Conservation (phyloP, 305 asterid species). For the Fraxinus baroniana region DNA sequence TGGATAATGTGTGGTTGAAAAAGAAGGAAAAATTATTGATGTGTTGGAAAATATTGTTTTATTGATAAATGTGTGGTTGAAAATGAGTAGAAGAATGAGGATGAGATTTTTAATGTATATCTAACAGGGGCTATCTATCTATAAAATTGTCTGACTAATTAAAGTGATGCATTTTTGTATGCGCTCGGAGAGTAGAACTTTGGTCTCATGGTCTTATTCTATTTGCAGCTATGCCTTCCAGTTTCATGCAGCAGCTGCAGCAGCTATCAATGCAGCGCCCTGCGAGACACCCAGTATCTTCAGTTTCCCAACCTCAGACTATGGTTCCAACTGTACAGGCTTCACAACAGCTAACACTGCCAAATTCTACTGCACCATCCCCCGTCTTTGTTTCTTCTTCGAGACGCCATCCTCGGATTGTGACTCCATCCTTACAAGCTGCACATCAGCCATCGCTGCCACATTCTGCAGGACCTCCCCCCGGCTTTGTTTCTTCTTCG, state of each 20-base stretch:
- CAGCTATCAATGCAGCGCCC: constrained; percentile 19
- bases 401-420: not conserved
- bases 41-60: no score
- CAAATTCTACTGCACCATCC: not conserved
- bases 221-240: constrained; percentile 35
- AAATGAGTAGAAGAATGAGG: no score
- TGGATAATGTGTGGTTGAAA: no score
- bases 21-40: no score
- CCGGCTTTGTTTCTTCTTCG: constrained; percentile 12
- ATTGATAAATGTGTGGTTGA: no score
- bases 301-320: constrained; percentile 9
- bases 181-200: not conserved
- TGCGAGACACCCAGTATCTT: constrained; percentile 10
- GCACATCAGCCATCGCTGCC: not conserved
- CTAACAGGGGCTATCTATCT: not conserved
- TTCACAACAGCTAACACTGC: not conserved
- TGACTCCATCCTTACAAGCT: not conserved
- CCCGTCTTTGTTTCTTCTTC: not conserved
- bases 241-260: constrained; percentile 30
- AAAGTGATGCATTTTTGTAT: not conserved
- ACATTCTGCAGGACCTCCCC: constrained; percentile 15
- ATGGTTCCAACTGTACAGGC: not conserved
- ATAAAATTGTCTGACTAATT: not conserved
- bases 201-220: not conserved
- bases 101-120: no score